Evolutionary conservation across 129 eudicot species (phyloP), one percentile per base, ranked within the genome.

Genomic region (Escallonia rubra): DNA sequence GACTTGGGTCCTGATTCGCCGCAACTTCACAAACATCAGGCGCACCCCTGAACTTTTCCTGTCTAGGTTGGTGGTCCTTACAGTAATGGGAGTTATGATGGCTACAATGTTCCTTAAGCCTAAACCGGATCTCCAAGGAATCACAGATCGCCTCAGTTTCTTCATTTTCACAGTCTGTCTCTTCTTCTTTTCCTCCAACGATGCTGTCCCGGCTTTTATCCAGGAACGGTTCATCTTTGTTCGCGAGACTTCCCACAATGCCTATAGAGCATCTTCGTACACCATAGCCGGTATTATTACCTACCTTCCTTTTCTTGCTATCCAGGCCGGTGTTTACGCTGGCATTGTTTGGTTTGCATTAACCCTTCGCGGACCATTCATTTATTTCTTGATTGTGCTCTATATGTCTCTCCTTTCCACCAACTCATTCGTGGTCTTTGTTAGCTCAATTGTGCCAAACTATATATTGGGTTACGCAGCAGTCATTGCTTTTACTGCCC

Each of bases 401-500:
- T 89, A 82, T 44, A 76, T 83, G 59, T 85, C 96, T 0, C 80
- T 89, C n/a, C 83, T 89, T 40, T 74, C 96, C 38, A 89, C 96
- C 59, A 89, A 85, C 79, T 89, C 96, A 16, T 89, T 89, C 6
- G 96, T 89, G 4, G 83, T 89, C 38, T 89, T 89, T 65, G 83
- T 89, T 62, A 89, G 96, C 82, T 89, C 96, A 4, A 80, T 89
- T 2, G 96, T 89, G 39, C 96, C 96, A 4, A 89, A 83, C 62
- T 89, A 85, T 79, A 89, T 89, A 7, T 72, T 89, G 60, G 96
- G 96, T 7, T 89, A 89, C 44, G 96, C 96, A 0, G 96, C 96
- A 2, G 96, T 89, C 7, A 89, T 89, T 49, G 96, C 96, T 9
- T 89, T 89, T 53, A 85, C 92, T 0, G 96, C 96, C 43, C 72